These are phyloP conservation scores for Tylopilus balloui DNA, from an alignment of 768 basidiomycete species.

Conservation along the genomic window DNA sequence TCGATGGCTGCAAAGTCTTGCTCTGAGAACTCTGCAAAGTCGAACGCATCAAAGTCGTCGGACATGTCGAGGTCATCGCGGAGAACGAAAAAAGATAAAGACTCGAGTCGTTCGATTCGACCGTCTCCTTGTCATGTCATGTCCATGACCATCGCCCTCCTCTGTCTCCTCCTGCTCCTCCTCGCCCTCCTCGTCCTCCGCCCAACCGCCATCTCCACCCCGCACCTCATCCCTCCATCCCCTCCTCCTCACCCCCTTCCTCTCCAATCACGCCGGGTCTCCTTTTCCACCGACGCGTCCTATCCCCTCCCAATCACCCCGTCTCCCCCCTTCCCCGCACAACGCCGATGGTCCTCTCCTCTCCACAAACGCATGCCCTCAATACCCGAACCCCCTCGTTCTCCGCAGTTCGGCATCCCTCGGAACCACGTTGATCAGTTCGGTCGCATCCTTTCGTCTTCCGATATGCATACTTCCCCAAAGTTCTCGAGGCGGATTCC, in stretches of 20 bases:
- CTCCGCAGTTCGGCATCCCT: not conserved
- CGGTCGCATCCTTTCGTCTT: not conserved
- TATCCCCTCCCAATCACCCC: not conserved
- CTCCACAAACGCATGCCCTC: conserved; percentile 4
- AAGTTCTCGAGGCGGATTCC: not conserved
- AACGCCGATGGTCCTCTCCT: not conserved
- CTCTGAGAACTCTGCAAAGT: conserved; percentile 53
- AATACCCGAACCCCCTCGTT: not conserved
- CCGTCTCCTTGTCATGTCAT: not conserved
- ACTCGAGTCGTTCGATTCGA: conserved; percentile 13
- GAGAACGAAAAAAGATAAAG: conserved; percentile 16
- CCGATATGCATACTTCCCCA: not conserved
- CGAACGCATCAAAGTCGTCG: conserved; percentile 42
- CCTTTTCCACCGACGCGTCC: conserved; percentile 3
- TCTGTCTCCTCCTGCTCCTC: conserved; percentile 5
- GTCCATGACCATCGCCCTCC: not conserved
- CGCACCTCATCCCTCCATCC: not conserved
- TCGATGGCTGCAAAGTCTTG: conserved; percentile 47
- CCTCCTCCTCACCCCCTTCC: not conserved
- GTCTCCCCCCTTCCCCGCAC: not conserved
- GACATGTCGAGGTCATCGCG: conserved; percentile 21
- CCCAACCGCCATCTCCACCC: not conserved
- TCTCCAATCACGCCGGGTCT: conserved; percentile 16
- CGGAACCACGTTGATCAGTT: conserved; percentile 7
- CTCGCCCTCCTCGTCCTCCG: not conserved